Base-by-base conservation (phyloP, 768 basidiomycete species). In the Auriculariales sp. region DNA sequence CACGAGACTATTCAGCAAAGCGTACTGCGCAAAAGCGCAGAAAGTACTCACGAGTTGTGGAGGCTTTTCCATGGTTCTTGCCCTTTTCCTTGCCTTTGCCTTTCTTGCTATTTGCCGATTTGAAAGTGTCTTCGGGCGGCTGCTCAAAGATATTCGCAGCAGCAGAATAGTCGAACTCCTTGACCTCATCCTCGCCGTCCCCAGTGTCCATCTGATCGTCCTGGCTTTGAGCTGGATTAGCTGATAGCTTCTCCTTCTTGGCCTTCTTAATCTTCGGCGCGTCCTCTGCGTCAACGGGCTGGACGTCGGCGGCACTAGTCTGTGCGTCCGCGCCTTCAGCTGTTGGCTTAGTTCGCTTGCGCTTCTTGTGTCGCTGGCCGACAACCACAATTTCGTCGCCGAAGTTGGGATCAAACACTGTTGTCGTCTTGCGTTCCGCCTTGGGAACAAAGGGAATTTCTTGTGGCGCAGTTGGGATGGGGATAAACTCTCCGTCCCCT, bases 371-470 rank as follows among this genome's bases (percentile, higher is more conserved):
- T 48, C 72, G 68, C 58, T 81, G 78, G 5, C 84, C 84, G 15
- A 87, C 83, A 12, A 83, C 71, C 4, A 88, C 75, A 48, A 90
- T 79, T 1, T 75, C 68, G 58, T 85, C 86, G 39, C 80, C 77
- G 28, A 66, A 65, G 17, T 60, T 46, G 10, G 52, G 49, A 29
- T 58, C 61, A n/a, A n/a, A n/a, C n/a, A n/a, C n/a, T 25, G 56
- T 52, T 32, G 58, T 62, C 17, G 58, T 49, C 46, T 58, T 59
- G 19, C 89, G 76, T 57, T 79, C 72, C 0, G 75, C 63, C 1
- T 77, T 72, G 44, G 88, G 88, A 7, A 93, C 71, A 54, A 81
- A 93, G 1, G 89, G 79, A 5, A 91, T 75, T 62, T 89, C 87
- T 30, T 77, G 72, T 48, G 78, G 61, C 30, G 57, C 57, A 1